Percentiles rank a stretch among this genome's conserved stretches.
Evolutionary conservation across 108 stramenopile species (phyloP).

Genomic region (Chaetoceros muelleri): DNA sequence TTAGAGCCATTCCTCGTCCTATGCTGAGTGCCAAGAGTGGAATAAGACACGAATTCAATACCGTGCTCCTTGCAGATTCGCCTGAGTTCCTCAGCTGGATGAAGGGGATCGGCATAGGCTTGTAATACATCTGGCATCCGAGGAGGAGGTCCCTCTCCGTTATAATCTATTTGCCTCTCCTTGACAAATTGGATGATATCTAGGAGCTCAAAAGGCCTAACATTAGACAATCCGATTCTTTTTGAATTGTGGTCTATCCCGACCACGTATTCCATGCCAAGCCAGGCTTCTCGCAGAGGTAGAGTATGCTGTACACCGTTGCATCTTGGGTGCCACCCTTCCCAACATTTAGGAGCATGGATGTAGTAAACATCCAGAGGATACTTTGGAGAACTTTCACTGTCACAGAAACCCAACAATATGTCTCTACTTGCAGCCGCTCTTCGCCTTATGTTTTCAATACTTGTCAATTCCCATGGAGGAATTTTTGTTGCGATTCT

Average conservation of each 20-base stretch:
- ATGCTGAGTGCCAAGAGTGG: constrained; percentile 25
- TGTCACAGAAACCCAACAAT: constrained; percentile 31
- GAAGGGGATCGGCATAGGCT: constrained; percentile 32
- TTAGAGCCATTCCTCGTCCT: constrained; percentile 5
- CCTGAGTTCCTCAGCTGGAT: constrained; percentile 24
- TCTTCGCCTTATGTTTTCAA: constrained; percentile 25
- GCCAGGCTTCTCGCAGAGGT: constrained; percentile 27
- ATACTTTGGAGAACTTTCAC: constrained; percentile 1
- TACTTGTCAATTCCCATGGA: constrained; percentile 31
- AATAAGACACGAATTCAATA: constrained; percentile 54
- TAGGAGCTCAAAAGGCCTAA: constrained; percentile 21
- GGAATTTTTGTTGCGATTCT: constrained; percentile 42
- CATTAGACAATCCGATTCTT: constrained; percentile 39
- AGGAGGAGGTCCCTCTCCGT: constrained; percentile 14
- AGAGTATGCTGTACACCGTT: constrained; percentile 22
- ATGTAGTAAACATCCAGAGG: constrained; percentile 42
- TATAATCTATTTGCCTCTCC: constrained; percentile 10
- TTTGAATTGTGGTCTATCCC: constrained; percentile 25
- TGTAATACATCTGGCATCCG: constrained; percentile 47
- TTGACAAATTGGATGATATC: constrained; percentile 26
- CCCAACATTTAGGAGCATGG: constrained; percentile 23
- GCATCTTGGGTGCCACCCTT: constrained; percentile 43
- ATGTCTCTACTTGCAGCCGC: constrained; percentile 22
- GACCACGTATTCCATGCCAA: constrained; percentile 37
- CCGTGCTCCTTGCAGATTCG: constrained; percentile 24